A percentile compares a stretch with the other conserved stretches of the same genome.
Conservation (phyloP, 257 asterid genomes). For the Verbascum thapsus region DNA sequence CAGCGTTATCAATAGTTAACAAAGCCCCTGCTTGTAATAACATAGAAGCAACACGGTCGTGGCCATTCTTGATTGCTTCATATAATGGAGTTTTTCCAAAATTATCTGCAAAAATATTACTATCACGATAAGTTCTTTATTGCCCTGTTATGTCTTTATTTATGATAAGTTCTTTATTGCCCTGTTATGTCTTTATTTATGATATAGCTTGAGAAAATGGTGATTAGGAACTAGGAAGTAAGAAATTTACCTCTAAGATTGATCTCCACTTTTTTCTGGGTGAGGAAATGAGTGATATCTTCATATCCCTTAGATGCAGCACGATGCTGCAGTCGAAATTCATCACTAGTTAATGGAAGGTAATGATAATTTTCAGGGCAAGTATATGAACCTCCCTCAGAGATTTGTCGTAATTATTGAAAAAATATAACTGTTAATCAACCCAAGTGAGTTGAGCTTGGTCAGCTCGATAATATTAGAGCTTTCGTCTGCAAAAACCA, state of each 20-base stretch:
- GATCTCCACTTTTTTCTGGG: slow-evolving; percentile 46
- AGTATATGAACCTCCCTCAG: no score
- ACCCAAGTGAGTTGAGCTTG: no score
- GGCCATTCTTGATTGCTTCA: slow-evolving; percentile 67
- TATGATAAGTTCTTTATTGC: neutral
- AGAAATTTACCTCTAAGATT: slow-evolving; percentile 47
- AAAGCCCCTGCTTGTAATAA: slow-evolving; percentile 56
- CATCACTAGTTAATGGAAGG: neutral
- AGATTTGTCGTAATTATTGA: no score
- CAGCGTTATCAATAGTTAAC: slow-evolving; percentile 45
- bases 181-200: neutral
- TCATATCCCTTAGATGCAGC: slow-evolving; percentile 66
- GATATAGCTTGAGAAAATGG: neutral
- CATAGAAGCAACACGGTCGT: slow-evolving; percentile 50
- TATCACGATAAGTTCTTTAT: neutral
- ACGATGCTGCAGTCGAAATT: slow-evolving; percentile 48
- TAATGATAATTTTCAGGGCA: neutral
- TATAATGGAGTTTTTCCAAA: slow-evolving; percentile 58
- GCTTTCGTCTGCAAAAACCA: no score
- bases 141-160: neutral
- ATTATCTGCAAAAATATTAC: slow-evolving; percentile 39
- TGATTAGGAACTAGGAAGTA: neutral
- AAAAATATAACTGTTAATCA: no score
- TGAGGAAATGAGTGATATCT: slow-evolving; percentile 51
- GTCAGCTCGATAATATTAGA: no score